Evolutionary conservation across 139 green algal genomes (phyloP).

Genomic region (Eudorina sp.): DNA sequence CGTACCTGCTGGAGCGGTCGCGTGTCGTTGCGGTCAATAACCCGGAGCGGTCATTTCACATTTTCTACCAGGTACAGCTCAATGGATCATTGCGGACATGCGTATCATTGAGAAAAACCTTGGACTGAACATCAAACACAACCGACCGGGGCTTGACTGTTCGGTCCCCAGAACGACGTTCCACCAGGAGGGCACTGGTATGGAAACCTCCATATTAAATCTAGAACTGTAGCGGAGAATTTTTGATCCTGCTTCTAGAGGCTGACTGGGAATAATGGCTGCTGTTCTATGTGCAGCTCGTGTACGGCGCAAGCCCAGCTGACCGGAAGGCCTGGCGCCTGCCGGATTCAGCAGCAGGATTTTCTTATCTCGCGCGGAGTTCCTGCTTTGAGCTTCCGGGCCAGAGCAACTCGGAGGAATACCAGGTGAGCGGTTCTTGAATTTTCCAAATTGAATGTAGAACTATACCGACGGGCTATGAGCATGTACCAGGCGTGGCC

Average conservation of each 20-base stretch:
- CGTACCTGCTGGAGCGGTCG: constrained; percentile 97
- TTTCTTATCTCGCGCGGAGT: constrained; percentile 88
- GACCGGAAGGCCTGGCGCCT: constrained; percentile 79
- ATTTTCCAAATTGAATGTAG: background rate
- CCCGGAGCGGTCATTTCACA: constrained; percentile 96
- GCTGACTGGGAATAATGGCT: no score
- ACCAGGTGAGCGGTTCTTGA: constrained; percentile 56
- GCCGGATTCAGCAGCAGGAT: constrained; percentile 64
- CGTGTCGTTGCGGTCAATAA: constrained; percentile 90
- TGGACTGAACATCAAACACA: no score
- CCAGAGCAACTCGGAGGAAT: constrained; percentile 88
- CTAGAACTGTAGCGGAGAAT: no score
- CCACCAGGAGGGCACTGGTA: no score
- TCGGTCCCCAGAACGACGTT: no score
- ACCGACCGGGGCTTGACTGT: no score
- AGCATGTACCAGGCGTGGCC: background rate
- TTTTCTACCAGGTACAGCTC: constrained; percentile 98
- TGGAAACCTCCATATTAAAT: no score
- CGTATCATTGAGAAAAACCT: no score
- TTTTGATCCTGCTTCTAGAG: no score
- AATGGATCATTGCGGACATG: no score
- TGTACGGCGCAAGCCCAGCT: constrained; percentile 83
- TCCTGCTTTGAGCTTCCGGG: constrained; percentile 88
- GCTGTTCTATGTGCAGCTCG: no score
- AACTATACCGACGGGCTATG: background rate